These are phyloP conservation scores for Thymus quinquecostatus DNA, from an alignment of 257 asterid genomes.

Conservation along the genomic window DNA sequence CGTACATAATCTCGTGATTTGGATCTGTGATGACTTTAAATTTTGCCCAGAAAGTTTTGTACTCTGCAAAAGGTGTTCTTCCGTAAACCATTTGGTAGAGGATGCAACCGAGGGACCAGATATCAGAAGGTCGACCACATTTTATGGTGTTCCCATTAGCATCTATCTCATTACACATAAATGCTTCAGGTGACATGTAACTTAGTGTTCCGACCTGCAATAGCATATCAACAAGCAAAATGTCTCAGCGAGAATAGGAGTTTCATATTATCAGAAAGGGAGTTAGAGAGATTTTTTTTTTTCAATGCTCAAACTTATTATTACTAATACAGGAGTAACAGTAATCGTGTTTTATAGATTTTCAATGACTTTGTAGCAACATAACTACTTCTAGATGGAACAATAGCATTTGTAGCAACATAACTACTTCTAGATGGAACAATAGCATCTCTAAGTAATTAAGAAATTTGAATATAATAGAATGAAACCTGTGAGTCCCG, in stretches of 20 bases:
- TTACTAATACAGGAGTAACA: not conserved
- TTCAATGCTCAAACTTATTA: conserved; percentile 2
- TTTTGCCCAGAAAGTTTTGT: conserved; percentile 96
- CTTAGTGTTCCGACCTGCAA: conserved; percentile 96
- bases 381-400: not conserved
- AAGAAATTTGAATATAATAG: conserved; percentile 11
- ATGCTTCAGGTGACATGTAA: conserved; percentile 99
- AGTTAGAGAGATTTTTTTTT: not conserved
- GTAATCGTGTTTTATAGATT: conserved; percentile 6
- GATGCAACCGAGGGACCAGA: conserved; percentile 99
- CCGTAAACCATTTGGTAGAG: conserved; percentile 99
- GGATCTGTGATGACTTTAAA: conserved; percentile 96
- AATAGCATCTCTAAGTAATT: not conserved
- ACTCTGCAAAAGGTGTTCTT: conserved; percentile 90
- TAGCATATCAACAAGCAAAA: conserved; percentile 17
- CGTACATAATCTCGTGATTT: conserved; percentile 68
- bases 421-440: not conserved
- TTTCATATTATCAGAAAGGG: not conserved
- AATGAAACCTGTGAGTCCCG: conserved; percentile 90
- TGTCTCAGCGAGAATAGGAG: not conserved
- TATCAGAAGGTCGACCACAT: conserved; percentile 96
- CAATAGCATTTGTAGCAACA: too few relatives aligned
- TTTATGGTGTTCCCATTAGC: conserved; percentile 86
- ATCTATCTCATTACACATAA: conserved; percentile 93
- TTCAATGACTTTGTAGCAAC: not conserved